Conservation (phyloP, 257 asterid genomes). For the Ballota nigra region DNA sequence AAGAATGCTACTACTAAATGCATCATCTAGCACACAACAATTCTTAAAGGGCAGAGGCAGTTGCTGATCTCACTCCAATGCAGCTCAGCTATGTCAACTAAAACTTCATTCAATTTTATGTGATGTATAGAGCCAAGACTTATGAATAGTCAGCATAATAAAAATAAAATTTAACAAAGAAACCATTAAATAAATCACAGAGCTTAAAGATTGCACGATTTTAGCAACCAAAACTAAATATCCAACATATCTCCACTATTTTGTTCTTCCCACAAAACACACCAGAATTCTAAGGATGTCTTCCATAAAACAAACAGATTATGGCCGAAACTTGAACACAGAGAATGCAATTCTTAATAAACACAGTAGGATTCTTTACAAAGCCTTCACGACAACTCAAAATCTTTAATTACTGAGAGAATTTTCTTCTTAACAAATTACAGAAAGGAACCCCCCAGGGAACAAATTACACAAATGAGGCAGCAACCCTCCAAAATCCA, state of each 20-base stretch:
- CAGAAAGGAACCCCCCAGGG: neutral
- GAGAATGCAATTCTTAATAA: neutral
- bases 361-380: neutral
- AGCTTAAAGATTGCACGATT: neutral
- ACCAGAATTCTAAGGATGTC: neutral
- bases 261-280: neutral
- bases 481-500: neutral
- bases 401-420: neutral
- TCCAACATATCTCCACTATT: neutral
- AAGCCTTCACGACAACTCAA: neutral
- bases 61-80: neutral
- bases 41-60: neutral
- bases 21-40: neutral
- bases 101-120: neutral
- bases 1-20: neutral
- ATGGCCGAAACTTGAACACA: neutral
- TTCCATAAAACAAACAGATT: neutral
- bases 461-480: neutral
- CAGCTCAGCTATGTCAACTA: neutral
- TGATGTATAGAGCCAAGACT: neutral
- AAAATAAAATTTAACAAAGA: neutral
- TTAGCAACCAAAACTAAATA: neutral
- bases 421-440: neutral
- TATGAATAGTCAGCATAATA: neutral
- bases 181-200: neutral